Base-by-base conservation (phyloP, 2,329 filamentous ascomycete genomes). In the Botrytis squamosa region DNA sequence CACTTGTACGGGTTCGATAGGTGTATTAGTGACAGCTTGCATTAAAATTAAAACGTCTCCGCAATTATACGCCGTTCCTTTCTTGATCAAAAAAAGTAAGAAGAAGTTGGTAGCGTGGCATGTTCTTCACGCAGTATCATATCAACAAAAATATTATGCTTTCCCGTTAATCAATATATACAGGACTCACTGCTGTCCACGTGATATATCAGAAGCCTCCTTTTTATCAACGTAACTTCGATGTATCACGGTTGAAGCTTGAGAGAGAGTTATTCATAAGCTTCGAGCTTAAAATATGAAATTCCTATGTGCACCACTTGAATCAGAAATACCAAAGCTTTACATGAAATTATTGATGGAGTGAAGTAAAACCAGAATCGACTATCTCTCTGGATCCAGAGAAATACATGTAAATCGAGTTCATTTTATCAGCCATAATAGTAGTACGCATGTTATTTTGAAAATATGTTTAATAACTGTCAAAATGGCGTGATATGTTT, bases 381-480 rank as follows among this genome's bases (percentile, higher is more conserved):
- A 42, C 40, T 16, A 1, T 42, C 0, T 42, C 14, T 42, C 0
- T 42, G 40, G 1, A 42, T 42, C 0, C 14, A 1, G 12, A 1
- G 3, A 42, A 16, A 42, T 42, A 42, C 14, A 4, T 4, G 3
- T 42, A 42, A 42, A 4, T 42, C 4, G 1, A 14, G 1, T n/a
- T 14, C 25, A n/a, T 7, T n/a, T 52, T 7, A n/a, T 52, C 14
- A 0, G 49, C 10, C 12, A 16, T 14, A n/a, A n/a, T 14, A 52
- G 22, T n/a, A 52, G 25, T n/a, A n/a, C 0, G 14, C 1, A 52
- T 14, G 0, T 7, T 2, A 25, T n/a, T n/a, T 1, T 0, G 3
- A 16, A 7, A n/a, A 52, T 14, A 0, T 16, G 0, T n/a, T 14
- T 52, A 12, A 52, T n/a, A 7, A n/a, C 0, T 55, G 2, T 25